phyloP scores from a whole-genome alignment of 768 basidiomycete species.

The Thelephora aurantiotincta region DNA sequence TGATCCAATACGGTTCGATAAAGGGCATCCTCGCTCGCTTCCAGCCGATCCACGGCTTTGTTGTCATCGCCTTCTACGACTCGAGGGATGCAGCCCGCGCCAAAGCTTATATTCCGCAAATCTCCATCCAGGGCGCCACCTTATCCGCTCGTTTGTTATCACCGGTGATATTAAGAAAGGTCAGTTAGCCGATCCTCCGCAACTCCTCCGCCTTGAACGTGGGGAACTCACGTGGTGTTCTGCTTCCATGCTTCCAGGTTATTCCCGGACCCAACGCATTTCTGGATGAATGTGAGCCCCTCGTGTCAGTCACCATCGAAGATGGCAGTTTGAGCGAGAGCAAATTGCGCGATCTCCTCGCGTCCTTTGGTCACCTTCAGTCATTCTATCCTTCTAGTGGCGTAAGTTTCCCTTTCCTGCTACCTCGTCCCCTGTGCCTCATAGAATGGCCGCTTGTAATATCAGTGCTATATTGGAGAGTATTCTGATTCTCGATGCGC shows the following conservation, averaged over 20 bases:
- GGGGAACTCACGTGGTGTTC: neutral
- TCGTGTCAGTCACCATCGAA: constrained; percentile 23
- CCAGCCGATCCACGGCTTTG: constrained; percentile 33
- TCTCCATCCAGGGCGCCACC: neutral
- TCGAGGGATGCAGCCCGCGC: constrained; percentile 37
- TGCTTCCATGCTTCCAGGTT: neutral
- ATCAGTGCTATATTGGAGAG: neutral
- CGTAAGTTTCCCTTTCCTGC: too few species aligned
- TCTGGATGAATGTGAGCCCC: neutral
- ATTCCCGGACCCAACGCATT: neutral
- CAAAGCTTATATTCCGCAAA: constrained; percentile 4
- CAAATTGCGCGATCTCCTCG: constrained; percentile 15
- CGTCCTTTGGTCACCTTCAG: constrained; percentile 20
- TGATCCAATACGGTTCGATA: constrained; percentile 21
- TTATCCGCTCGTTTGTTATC: neutral
- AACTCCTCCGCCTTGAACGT: neutral
- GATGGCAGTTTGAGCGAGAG: constrained; percentile 9
- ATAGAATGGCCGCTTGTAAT: neutral
- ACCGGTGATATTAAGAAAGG: neutral
- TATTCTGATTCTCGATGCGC: neutral
- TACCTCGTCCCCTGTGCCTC: neutral
- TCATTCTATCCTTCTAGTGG: constrained; percentile 5
- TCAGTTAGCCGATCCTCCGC: neutral
- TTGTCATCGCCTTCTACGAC: constrained; percentile 51
- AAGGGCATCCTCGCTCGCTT: constrained; percentile 44